Conservation (phyloP, 1,284 basidiomycete species). For the Cerioporus squamosus region DNA sequence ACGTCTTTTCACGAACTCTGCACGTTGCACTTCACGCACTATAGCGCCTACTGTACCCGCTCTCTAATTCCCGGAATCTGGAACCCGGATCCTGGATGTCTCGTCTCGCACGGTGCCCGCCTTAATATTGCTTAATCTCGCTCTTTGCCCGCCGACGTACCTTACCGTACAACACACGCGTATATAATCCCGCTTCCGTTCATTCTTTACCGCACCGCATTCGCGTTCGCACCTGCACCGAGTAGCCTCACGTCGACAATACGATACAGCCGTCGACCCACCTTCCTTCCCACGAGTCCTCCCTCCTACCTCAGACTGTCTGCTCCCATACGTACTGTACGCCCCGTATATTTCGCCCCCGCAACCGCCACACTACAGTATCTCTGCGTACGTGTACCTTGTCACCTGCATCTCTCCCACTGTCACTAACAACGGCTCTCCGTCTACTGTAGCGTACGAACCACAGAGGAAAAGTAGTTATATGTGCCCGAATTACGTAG, state of each 20-base stretch:
- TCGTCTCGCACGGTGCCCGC: conserved; percentile 3
- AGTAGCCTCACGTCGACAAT: too few relatives aligned
- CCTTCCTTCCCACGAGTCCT: conserved; percentile 1
- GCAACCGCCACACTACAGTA: not conserved
- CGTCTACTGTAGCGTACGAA: conserved; percentile 24
- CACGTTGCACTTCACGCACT: conserved; percentile 5
- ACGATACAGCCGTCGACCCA: conserved; percentile 5
- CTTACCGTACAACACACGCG: conserved; percentile 11
- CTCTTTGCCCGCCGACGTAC: not conserved
- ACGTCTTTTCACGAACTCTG: conserved; percentile 14
- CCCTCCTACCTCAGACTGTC: too few relatives aligned
- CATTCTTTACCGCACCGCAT: not conserved
- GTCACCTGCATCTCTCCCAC: not conserved
- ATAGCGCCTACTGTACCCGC: conserved; percentile 21
- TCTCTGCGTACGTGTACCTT: not conserved
- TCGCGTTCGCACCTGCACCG: conserved; percentile 4
- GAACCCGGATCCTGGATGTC: not conserved
- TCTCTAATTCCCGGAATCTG: conserved; percentile 11
- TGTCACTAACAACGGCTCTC: conserved; percentile 18
- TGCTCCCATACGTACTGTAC: not conserved
- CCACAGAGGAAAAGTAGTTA: conserved; percentile 22
- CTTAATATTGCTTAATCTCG: conserved; percentile 16
- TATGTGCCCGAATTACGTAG: conserved; percentile 21
- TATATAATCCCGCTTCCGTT: conserved; percentile 15
- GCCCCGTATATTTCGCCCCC: conserved; percentile 11